A percentile compares a stretch with the other conserved stretches of the same genome.
phyloP scores from a whole-genome alignment of 306 rosid genomes.

The Vigna hirtella region DNA sequence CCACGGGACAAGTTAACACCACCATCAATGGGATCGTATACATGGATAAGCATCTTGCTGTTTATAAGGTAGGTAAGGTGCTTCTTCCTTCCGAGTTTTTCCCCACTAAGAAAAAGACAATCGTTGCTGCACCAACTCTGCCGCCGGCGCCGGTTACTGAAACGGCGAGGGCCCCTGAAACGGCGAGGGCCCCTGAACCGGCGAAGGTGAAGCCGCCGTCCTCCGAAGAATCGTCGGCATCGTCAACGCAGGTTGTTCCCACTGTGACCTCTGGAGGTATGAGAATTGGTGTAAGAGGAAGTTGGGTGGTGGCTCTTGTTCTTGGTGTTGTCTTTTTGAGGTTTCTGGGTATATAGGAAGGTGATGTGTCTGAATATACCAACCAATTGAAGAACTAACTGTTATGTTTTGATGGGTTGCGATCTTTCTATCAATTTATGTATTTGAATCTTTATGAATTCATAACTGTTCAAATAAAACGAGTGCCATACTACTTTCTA shows the following conservation, averaged over 20 bases:
- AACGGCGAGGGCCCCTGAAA: slow-evolving; percentile 42
- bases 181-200: slow-evolving; percentile 40
- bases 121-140: slow-evolving; percentile 27
- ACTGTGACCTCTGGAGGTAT: slow-evolving; percentile 21
- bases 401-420: neutral
- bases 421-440: neutral
- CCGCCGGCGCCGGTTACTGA: slow-evolving; percentile 15
- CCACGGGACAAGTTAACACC: slow-evolving; percentile 66
- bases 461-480: neutral
- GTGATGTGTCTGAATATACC: neutral
- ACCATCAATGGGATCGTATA: slow-evolving; percentile 63
- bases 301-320: slow-evolving; percentile 24
- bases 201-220: slow-evolving; percentile 51
- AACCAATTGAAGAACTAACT: neutral
- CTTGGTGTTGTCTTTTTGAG: slow-evolving; percentile 42
- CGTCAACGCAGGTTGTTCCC: slow-evolving; percentile 54
- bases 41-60: slow-evolving; percentile 62
- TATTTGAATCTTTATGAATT: neutral
- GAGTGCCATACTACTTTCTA: neutral
- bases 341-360: neutral
- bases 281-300: slow-evolving; percentile 17
- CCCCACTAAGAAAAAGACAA: slow-evolving; percentile 29
- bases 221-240: slow-evolving; percentile 8
- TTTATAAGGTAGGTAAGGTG: slow-evolving; percentile 67
- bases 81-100: slow-evolving; percentile 63